phyloP scores from a whole-genome alignment of 148 eudicot species.

The Cornus controversa region DNA sequence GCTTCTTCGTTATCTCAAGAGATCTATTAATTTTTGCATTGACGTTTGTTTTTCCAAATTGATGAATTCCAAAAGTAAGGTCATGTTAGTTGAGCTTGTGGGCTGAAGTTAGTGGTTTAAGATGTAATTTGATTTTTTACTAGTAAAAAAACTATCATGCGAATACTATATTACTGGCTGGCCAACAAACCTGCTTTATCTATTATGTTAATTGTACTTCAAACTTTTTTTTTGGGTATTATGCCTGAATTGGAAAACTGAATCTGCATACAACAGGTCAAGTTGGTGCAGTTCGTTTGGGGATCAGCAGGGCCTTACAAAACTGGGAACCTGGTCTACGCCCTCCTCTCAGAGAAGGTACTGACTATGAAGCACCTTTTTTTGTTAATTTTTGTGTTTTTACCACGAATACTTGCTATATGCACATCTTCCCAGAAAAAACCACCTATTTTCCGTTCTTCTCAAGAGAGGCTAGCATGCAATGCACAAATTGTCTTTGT shows the following conservation, averaged over 20 bases:
- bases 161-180: not conserved
- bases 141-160: too few relatives aligned
- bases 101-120: not conserved
- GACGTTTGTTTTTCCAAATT: not conserved
- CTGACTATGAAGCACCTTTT: not conserved
- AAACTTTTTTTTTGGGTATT: not conserved
- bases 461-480: not conserved
- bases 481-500: not conserved
- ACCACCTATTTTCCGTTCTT: not conserved
- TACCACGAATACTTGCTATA: not conserved
- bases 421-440: not conserved
- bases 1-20: not conserved
- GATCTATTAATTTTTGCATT: not conserved
- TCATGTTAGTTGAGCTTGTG: not conserved
- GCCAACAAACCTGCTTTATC: not conserved
- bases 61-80: not conserved
- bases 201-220: not conserved
- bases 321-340: constrained; percentile 93
- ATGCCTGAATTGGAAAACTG: not conserved
- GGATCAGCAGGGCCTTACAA: constrained; percentile 91
- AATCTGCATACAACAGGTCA: constrained; percentile 61
- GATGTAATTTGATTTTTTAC: too few relatives aligned
- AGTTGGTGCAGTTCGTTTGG: constrained; percentile 87
- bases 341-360: constrained; percentile 86
- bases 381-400: not conserved